A percentile compares a stretch with the other conserved stretches of the same genome.
Conservation (phyloP, 176 grass and related monocot genomes). For the Saccharum officinarum region DNA sequence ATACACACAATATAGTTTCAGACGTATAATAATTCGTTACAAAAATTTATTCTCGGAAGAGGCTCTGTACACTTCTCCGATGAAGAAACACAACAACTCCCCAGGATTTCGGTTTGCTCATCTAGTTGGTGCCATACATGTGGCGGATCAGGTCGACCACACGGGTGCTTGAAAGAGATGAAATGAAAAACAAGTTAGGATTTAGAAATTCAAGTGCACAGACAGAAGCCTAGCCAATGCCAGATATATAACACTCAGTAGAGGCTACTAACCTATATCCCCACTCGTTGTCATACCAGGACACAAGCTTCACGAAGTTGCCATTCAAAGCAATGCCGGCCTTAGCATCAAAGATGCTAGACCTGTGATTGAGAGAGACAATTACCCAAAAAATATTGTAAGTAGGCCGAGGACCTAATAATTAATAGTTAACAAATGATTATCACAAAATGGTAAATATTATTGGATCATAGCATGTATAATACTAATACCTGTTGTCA, state of each 20-base stretch:
- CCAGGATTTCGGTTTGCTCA: not conserved
- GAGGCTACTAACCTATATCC: conserved; percentile 59
- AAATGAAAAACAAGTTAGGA: not conserved
- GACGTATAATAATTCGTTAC: not conserved
- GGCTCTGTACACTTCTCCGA: too few relatives aligned
- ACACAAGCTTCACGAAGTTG: conserved; percentile 61
- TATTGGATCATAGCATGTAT: not conserved
- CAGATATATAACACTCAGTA: not conserved
- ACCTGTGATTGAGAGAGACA: conserved; percentile 18
- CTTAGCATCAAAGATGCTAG: conserved; percentile 65
- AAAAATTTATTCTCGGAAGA: not conserved
- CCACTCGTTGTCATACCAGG: conserved; percentile 80
- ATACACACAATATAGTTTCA: not conserved
- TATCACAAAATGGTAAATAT: too few relatives aligned
- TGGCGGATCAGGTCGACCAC: conserved; percentile 92
- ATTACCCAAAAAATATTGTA: not conserved
- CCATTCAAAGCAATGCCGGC: conserved; percentile 67
- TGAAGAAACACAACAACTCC: too few relatives aligned
- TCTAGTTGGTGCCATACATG: conserved; percentile 66
- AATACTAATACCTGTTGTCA: not conserved
- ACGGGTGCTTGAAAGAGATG: conserved; percentile 54
- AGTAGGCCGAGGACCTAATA: too few relatives aligned
- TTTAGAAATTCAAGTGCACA: not conserved
- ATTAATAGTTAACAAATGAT: too few relatives aligned
- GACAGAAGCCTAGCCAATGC: too few relatives aligned